A percentile compares a stretch with the other conserved stretches of the same genome.
These are phyloP conservation scores for Deinandra increscens DNA, from an alignment of 129 eudicot genomes.

Conservation along the genomic window DNA sequence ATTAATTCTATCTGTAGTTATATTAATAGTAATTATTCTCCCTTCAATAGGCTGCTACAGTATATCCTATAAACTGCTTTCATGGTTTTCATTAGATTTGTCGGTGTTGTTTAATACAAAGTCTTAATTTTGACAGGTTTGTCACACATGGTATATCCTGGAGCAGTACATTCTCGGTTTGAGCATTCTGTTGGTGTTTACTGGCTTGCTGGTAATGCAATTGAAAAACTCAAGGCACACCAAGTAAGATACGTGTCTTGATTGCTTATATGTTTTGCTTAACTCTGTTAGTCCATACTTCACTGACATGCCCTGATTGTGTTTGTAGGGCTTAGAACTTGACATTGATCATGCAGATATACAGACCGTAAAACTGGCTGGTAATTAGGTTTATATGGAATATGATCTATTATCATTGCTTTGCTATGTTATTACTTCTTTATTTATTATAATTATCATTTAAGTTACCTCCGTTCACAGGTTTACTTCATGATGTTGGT, in stretches of 20 bases:
- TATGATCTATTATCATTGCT: slow-evolving; percentile 3
- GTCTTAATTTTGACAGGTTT: slow-evolving; percentile 46
- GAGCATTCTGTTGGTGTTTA: slow-evolving; percentile 98
- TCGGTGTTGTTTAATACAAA: neutral
- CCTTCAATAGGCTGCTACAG: slow-evolving; percentile 2
- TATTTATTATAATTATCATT: neutral
- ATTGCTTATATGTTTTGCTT: slow-evolving; percentile 9
- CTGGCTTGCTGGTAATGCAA: slow-evolving; percentile 86
- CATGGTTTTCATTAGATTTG: slow-evolving; percentile 15
- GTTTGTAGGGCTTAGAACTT: slow-evolving; percentile 74
- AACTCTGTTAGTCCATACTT: slow-evolving; percentile 17
- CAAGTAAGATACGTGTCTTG: slow-evolving; percentile 47
- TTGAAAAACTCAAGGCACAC: slow-evolving; percentile 49
- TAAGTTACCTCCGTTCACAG: slow-evolving; percentile 30
- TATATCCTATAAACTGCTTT: neutral
- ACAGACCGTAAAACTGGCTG: slow-evolving; percentile 84
- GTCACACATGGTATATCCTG: slow-evolving; percentile 78
- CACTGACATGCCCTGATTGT: slow-evolving; percentile 26
- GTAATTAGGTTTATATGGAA: slow-evolving; percentile 35
- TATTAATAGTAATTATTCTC: neutral
- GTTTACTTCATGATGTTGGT: slow-evolving; percentile 91
- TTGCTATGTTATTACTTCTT: neutral
- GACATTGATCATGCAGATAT: slow-evolving; percentile 62
- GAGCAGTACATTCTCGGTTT: slow-evolving; percentile 95
- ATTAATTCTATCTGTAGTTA: slow-evolving; percentile 7